phyloP scores from a whole-genome alignment of 2,329 filamentous ascomycete species.

The Grosmannia clavigera region DNA sequence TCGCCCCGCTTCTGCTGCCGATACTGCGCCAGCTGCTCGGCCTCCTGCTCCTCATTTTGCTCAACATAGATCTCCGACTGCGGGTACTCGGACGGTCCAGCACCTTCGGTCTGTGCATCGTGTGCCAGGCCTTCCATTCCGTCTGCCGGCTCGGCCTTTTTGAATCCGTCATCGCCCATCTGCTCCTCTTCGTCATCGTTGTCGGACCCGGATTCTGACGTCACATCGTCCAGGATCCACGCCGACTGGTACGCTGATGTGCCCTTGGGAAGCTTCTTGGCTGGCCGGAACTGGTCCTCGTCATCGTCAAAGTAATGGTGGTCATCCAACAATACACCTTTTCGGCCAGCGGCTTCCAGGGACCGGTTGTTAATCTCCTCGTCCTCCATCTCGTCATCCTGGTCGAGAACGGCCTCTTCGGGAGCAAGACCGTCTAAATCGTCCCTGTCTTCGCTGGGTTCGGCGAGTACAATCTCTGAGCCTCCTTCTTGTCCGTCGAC shows the following conservation, averaged over 20 bases:
- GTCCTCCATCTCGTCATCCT: slow-evolving; percentile 39
- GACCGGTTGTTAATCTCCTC: slow-evolving; percentile 33
- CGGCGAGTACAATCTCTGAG: slow-evolving; percentile 44
- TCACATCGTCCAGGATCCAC: slow-evolving; percentile 71
- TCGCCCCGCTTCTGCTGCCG: slow-evolving; percentile 67
- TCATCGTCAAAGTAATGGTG: slow-evolving; percentile 98
- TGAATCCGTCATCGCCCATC: slow-evolving; percentile 40
- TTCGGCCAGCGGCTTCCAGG: slow-evolving; percentile 38
- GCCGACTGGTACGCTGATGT: slow-evolving; percentile 91
- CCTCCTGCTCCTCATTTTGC: slow-evolving; percentile 69
- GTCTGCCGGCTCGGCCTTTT: slow-evolving; percentile 57
- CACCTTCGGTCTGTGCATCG: slow-evolving; percentile 54
- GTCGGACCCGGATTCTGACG: slow-evolving; percentile 77
- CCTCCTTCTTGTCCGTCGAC: slow-evolving; percentile 42
- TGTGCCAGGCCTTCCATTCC: slow-evolving; percentile 60
- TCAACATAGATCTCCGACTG: slow-evolving; percentile 86
- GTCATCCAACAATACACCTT: slow-evolving; percentile 87
- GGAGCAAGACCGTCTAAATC: slow-evolving; percentile 74
- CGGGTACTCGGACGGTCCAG: slow-evolving; percentile 75
- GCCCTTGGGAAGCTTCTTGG: slow-evolving; percentile 72
- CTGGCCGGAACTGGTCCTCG: slow-evolving; percentile 48
- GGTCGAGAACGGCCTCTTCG: slow-evolving; percentile 60
- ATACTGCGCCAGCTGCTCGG: slow-evolving; percentile 69
- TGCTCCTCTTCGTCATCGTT: slow-evolving; percentile 67
- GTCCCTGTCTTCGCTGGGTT: slow-evolving; percentile 68